Base-by-base conservation (phyloP, 139 green algal genomes). In the Closterium sp. region DNA sequence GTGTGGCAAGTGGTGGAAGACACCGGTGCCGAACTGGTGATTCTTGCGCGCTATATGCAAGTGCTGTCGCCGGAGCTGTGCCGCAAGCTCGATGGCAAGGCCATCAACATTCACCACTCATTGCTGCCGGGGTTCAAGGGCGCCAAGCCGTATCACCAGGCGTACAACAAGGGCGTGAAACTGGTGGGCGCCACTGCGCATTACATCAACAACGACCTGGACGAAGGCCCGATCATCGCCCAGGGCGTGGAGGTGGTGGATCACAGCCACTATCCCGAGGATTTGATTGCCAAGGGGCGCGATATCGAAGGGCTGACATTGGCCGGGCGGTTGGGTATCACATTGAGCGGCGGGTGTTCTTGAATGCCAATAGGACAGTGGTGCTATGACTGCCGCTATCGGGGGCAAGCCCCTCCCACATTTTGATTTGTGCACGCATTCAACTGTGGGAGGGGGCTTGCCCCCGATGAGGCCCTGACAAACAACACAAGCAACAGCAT, bases 21-120 rank as follows among this genome's bases (percentile, higher is more conserved):
- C n/a, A n/a, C n/a, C n/a, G n/a, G n/a, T n/a, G n/a, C n/a, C n/a
- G n/a, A n/a, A n/a, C n/a, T n/a, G n/a, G n/a, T n/a, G n/a, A n/a
- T n/a, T n/a, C n/a, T n/a, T n/a, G n/a, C n/a, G n/a, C n/a, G n/a
- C n/a, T n/a, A n/a, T n/a, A n/a, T n/a, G n/a, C n/a, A n/a, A n/a
- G n/a, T n/a, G n/a, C n/a, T n/a, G n/a, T n/a, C n/a, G 25, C 19
- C 34, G 21, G 25, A 83, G 8, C 91, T 93, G 8, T 31, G 91
- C 35, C 21, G 21, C 9, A 12, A 34, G 28, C 91, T 90, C 90
- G 87, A 31, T 8, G 28, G 38, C 36, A 69, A 93, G 8, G 38
- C 91, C 10, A 91, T 93, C 87, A 93, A 93, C 90, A 93, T 93
- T 28, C 90, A 93, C 86, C 90, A 93, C 86, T 85, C 35, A n/a